A percentile compares a stretch with the other conserved stretches of the same genome.
These are phyloP conservation scores for Cornus kousa DNA, from an alignment of 148 eudicot species.

Conservation along the genomic window DNA sequence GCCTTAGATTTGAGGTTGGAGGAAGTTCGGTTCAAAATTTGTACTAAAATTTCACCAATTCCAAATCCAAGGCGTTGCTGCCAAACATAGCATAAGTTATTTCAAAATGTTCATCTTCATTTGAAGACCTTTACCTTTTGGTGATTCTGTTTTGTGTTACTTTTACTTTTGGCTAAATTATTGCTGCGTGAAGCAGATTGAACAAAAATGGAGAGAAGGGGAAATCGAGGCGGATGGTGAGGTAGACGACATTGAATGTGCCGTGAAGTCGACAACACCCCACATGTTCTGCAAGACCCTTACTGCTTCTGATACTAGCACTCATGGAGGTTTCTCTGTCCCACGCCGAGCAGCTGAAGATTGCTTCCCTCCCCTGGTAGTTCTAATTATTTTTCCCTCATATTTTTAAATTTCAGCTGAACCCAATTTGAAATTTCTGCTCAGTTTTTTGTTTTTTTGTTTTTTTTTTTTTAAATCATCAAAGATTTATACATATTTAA, in stretches of 20 bases:
- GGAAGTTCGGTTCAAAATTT: no score
- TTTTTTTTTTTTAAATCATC: no score
- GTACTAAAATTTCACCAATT: no score
- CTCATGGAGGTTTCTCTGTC: constrained; percentile 98
- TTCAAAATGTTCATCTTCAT: background rate
- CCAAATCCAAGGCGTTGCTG: no score
- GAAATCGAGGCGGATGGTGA: constrained; percentile 47
- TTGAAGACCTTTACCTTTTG: background rate
- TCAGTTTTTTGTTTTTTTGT: background rate
- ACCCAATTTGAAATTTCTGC: background rate
- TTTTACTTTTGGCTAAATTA: constrained; percentile 1
- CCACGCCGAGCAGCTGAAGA: constrained; percentile 99
- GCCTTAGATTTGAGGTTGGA: no score
- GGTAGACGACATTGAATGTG: constrained; percentile 61
- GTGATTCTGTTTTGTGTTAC: background rate
- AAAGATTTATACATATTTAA: background rate
- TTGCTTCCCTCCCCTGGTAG: constrained; percentile 96
- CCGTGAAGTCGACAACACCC: constrained; percentile 62
- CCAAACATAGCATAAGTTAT: background rate
- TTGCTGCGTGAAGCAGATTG: constrained; percentile 40
- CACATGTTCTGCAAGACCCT: constrained; percentile 99
- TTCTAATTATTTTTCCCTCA: background rate
- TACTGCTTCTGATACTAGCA: constrained; percentile 97
- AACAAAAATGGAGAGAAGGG: constrained; percentile 64
- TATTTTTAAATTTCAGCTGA: background rate